These are phyloP conservation scores for Stephania cephalantha DNA, from an alignment of 164 flowering plant genomes.

Conservation along the genomic window DNA sequence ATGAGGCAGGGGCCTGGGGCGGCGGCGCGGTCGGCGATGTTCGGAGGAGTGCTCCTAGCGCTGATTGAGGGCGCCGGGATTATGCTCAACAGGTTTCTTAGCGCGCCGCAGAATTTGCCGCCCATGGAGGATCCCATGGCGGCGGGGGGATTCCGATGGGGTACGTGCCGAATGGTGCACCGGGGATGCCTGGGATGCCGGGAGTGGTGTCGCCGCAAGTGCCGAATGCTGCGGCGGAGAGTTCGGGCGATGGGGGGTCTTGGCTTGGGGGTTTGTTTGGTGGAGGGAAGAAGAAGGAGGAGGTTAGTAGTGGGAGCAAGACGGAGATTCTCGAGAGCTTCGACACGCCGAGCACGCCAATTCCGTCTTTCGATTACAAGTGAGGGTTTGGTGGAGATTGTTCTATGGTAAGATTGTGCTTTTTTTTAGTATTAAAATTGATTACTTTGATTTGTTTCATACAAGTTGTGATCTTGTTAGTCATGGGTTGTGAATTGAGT, in stretches of 20 bases:
- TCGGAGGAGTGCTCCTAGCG: constrained; percentile 74
- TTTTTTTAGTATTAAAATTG: not conserved
- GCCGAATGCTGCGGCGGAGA: constrained; percentile 1
- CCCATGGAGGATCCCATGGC: constrained; percentile 50
- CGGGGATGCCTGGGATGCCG: not conserved
- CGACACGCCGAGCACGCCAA: constrained; percentile 45
- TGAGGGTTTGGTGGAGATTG: constrained; percentile 16
- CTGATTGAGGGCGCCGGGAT: constrained; percentile 87
- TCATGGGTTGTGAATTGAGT: too few relatives aligned
- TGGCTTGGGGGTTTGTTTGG: constrained; percentile 74
- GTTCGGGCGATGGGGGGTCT: constrained; percentile 27
- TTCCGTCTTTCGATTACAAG: constrained; percentile 57
- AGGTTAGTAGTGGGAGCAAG: constrained; percentile 23
- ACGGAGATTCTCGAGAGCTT: constrained; percentile 67
- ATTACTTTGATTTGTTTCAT: not conserved
- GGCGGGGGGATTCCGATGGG: constrained; percentile 29
- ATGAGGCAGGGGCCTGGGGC: constrained; percentile 75
- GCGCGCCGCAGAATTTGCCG: constrained; percentile 42
- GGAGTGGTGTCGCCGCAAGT: not conserved
- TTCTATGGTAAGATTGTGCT: constrained; percentile 7
- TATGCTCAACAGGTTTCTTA: constrained; percentile 46
- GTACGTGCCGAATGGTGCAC: constrained; percentile 12
- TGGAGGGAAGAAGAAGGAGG: constrained; percentile 41
- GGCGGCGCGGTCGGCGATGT: constrained; percentile 51
- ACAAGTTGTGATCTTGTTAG: too few relatives aligned